Evolutionary conservation across 2,329 filamentous ascomycete genomes (phyloP).

Genomic region (Ascochyta rabiei): DNA sequence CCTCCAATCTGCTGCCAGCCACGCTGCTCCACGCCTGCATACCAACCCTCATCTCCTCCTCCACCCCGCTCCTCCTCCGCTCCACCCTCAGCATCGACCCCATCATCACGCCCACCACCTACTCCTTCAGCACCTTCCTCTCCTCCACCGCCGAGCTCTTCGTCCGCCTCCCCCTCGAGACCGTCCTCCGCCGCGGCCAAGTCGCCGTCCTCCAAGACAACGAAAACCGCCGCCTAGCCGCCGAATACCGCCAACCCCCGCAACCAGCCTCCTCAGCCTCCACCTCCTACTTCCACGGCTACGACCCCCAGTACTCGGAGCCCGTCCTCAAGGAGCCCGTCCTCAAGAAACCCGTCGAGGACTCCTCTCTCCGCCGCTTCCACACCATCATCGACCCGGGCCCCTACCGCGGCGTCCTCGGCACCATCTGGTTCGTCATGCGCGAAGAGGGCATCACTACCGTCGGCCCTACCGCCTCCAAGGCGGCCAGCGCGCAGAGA

Average conservation of each 20-base stretch:
- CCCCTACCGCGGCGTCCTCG: constrained; percentile 82
- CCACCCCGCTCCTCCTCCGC: constrained; percentile 83
- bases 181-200: constrained; percentile 86
- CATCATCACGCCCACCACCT: constrained; percentile 78
- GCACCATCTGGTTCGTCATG: constrained; percentile 87
- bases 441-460: constrained; percentile 74
- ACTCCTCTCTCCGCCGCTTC: constrained; percentile 44
- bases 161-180: constrained; percentile 88
- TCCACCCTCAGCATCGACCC: constrained; percentile 85
- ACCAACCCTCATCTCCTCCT: constrained; percentile 80
- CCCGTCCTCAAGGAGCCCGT: constrained; percentile 13
- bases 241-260: constrained; percentile 32
- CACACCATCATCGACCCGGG: constrained; percentile 82
- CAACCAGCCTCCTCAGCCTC: constrained; percentile 1
- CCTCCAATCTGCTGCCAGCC: constrained; percentile 74
- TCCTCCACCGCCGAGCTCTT: constrained; percentile 81
- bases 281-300: background rate
- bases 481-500: constrained; percentile 32
- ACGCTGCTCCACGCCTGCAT: constrained; percentile 85
- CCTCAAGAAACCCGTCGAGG: constrained; percentile 24
- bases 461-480: constrained; percentile 30
- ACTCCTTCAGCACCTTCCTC: constrained; percentile 81
- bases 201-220: constrained; percentile 64
- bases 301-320: constrained; percentile 9
- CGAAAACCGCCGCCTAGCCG: constrained; percentile 37